These are phyloP conservation scores for Ampelocalamus luodianensis DNA, from an alignment of 176 grass and related monocot species.

Conservation along the genomic window DNA sequence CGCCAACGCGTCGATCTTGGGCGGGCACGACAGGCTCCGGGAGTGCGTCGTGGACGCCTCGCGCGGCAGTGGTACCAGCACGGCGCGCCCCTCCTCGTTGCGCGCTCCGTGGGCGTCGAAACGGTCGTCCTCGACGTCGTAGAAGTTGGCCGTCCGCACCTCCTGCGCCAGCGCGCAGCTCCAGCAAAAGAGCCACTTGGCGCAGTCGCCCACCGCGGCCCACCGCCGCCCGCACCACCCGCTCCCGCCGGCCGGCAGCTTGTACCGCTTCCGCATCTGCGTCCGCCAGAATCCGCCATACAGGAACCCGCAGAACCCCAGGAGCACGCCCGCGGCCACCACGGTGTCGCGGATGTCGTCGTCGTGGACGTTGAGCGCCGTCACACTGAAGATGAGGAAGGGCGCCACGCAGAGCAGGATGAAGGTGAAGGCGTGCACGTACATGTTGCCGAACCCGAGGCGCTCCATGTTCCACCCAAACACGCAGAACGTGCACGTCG, in stretches of 20 bases:
- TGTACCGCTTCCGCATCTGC: constrained; percentile 91
- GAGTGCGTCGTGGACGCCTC: constrained; percentile 43
- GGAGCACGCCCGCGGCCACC: constrained; percentile 55
- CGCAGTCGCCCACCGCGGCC: constrained; percentile 61
- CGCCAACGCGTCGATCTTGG: constrained; percentile 49
- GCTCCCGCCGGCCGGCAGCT: constrained; percentile 52
- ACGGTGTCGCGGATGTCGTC: constrained; percentile 53
- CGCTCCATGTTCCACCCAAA: constrained; percentile 99
- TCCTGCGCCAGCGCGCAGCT: constrained; percentile 93
- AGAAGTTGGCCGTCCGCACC: constrained; percentile 90
- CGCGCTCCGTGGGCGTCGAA: constrained; percentile 45
- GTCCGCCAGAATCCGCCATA: constrained; percentile 92
- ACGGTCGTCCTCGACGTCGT: constrained; percentile 77
- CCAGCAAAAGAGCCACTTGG: constrained; percentile 90
- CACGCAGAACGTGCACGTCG: constrained; percentile 80
- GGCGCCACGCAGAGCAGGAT: constrained; percentile 65
- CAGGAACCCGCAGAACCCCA: constrained; percentile 69
- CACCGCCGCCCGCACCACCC: constrained; percentile 30
- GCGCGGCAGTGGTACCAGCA: constrained; percentile 76
- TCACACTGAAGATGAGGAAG: constrained; percentile 74
- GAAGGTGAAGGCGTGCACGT: constrained; percentile 91
- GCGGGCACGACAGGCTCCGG: constrained; percentile 76
- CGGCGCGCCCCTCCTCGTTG: constrained; percentile 50
- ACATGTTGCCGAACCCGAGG: constrained; percentile 99
- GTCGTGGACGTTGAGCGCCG: constrained; percentile 76